These are phyloP conservation scores for Tremellales sp. DNA, from an alignment of 1,284 basidiomycete genomes.

Conservation along the genomic window DNA sequence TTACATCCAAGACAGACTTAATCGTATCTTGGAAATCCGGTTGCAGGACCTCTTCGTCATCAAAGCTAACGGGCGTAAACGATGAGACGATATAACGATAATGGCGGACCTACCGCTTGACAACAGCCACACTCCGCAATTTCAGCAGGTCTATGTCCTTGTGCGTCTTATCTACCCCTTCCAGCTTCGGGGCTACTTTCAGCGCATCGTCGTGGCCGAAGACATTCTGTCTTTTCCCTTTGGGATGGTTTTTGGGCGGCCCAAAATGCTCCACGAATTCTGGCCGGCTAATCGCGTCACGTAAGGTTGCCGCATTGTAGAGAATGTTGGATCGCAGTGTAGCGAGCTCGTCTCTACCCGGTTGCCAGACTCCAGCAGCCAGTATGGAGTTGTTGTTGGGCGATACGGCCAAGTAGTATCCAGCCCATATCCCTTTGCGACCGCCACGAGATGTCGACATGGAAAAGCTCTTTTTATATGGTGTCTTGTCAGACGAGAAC, in stretches of 20 bases:
- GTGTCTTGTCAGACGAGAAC: slow-evolving; percentile 70
- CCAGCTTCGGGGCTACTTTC: slow-evolving; percentile 72
- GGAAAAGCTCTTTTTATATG: slow-evolving; percentile 72
- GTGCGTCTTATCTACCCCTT: slow-evolving; percentile 73
- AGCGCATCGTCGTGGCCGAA: slow-evolving; percentile 77
- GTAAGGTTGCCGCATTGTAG: slow-evolving; percentile 61
- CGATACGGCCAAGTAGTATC: slow-evolving; percentile 52
- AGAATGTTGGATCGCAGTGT: slow-evolving; percentile 67
- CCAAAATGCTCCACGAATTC: slow-evolving; percentile 72
- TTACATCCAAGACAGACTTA: slow-evolving; percentile 55
- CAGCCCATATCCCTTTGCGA: slow-evolving; percentile 46
- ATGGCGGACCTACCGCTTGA: slow-evolving; percentile 57
- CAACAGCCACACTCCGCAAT: slow-evolving; percentile 71
- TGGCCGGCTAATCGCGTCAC: slow-evolving; percentile 59
- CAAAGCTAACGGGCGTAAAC: slow-evolving; percentile 56
- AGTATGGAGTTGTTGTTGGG: slow-evolving; percentile 66
- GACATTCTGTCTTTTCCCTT: slow-evolving; percentile 64
- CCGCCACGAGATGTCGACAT: slow-evolving; percentile 41
- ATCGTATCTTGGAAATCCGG: slow-evolving; percentile 64
- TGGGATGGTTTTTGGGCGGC: slow-evolving; percentile 58
- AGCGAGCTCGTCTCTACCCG: slow-evolving; percentile 70
- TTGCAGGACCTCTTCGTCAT: slow-evolving; percentile 66
- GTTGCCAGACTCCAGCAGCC: slow-evolving; percentile 79
- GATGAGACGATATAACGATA: no score
- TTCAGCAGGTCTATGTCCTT: slow-evolving; percentile 80